Evolutionary conservation across 495 filamentous ascomycete genomes (phyloP), one percentile per base, ranked within the genome.

Genomic region (Niebla homalea): DNA sequence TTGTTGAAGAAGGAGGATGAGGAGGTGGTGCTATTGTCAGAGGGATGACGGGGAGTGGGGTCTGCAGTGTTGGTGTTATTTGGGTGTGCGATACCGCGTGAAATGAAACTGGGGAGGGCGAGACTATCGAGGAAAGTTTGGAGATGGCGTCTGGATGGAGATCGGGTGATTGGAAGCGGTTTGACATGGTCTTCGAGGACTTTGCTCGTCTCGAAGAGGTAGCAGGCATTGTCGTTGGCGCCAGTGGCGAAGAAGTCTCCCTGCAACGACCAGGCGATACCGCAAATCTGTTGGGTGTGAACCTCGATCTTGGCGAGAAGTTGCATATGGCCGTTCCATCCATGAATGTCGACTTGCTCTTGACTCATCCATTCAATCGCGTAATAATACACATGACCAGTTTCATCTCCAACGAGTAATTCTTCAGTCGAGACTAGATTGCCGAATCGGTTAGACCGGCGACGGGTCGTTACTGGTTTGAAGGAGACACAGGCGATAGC

Each of bases 271-370:
- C 92, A 98, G 1, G 87, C 74, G 12, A 98, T 71, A 4, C 92
- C 89, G 62, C 92, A 98, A 20, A 98, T 80, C 58, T 96, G 89
- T 62, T 96, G 89, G 7, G 70, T 77, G 66, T 98, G 93, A 2
- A 87, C 78, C 5, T 70, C 70, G 49, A 97, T 83, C 53, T 81
- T 79, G 12, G 81, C 84, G 36, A 94, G 64, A 21, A 95, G 67
- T 2, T 75, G 85, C 73, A 95, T 81, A 10, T 79, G 68, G 14
- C 90, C 87, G 26, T 75, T 71, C 87, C 87, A 92, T 51, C 75
- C 77, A 59, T 69, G 73, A 21, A 75, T 61, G 23, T 67, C 66
- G 46, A 59, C 52, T 15, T 57, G 55, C 4, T 67, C 56, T 25
- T 59, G 57, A 4, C 22, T 46, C 18, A 87, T 82, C 90, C 90